Evolutionary conservation across 345 rosid genomes (phyloP).

Genomic region (Citrus cavaleriei): DNA sequence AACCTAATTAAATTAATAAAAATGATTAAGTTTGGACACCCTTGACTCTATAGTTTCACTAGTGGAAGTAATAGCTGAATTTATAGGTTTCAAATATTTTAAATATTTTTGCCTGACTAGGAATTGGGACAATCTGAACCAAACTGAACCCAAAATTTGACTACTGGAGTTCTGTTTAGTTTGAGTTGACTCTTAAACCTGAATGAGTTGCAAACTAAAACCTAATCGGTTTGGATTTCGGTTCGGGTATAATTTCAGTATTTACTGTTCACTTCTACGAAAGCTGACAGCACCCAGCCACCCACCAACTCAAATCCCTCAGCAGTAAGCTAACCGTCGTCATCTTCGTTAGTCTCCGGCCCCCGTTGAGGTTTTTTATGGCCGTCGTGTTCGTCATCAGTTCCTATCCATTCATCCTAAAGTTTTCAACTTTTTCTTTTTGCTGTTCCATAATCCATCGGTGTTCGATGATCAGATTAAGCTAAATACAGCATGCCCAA

Average conservation of each 20-base stretch:
- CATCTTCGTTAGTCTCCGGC: background rate
- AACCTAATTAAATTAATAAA: background rate
- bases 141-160: no score
- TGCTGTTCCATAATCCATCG: background rate
- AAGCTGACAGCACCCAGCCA: no score
- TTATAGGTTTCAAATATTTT: background rate
- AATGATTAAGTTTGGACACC: background rate
- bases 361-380: slow-evolving; percentile 30
- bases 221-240: no score
- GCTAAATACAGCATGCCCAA: background rate
- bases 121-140: no score
- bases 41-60: background rate
- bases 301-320: no score
- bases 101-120: no score
- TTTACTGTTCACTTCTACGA: no score
- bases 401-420: background rate
- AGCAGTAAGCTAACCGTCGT: no score
- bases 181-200: no score
- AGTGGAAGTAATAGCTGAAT: slow-evolving; percentile 13
- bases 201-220: no score
- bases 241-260: no score
- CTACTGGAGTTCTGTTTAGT: no score
- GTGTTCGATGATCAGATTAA: background rate
- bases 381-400: background rate
- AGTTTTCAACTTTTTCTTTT: background rate